Conservation (phyloP, 2,329 filamentous ascomycete genomes). For the Fusarium abutilonis region DNA sequence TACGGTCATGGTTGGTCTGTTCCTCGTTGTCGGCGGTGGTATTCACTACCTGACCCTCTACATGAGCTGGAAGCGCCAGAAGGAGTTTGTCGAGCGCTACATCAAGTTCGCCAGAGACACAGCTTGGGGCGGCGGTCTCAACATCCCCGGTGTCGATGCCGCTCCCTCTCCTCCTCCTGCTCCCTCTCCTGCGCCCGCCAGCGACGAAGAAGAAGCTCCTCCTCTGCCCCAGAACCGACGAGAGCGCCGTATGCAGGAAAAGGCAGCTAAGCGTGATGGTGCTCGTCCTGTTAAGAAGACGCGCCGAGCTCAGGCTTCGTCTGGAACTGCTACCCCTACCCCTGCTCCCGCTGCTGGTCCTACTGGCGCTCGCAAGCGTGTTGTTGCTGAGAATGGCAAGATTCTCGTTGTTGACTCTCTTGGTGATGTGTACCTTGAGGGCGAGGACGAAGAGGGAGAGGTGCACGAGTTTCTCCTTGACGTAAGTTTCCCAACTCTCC, state of each 20-base stretch:
- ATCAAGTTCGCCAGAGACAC: conserved; percentile 87
- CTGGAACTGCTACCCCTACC: conserved; percentile 63
- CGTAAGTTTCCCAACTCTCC: conserved; percentile 62
- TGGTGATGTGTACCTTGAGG: conserved; percentile 95
- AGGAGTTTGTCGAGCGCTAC: conserved; percentile 90
- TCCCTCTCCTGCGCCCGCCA: conserved; percentile 55
- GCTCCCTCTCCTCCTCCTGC: conserved; percentile 55
- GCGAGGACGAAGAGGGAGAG: conserved; percentile 86
- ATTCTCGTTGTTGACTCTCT: conserved; percentile 89
- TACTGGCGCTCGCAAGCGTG: conserved; percentile 82
- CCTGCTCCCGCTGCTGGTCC: conserved; percentile 59
- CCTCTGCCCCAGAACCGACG: conserved; percentile 77
- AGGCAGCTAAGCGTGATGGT: conserved; percentile 77
- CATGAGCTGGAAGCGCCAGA: conserved; percentile 88
- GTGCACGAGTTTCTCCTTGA: conserved; percentile 87
- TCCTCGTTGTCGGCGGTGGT: conserved; percentile 83
- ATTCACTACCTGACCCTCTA: conserved; percentile 88
- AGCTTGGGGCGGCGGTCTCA: conserved; percentile 87
- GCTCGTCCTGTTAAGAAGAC: conserved; percentile 61
- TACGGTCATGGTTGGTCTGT: conserved; percentile 82
- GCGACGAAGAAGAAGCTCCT: conserved; percentile 61
- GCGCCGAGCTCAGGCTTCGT: conserved; percentile 50
- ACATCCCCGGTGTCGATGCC: conserved; percentile 73
- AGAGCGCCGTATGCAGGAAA: conserved; percentile 89
- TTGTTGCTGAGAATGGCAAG: conserved; percentile 95